Conservation (phyloP, 768 basidiomycete genomes). For the Trametes villosa region DNA sequence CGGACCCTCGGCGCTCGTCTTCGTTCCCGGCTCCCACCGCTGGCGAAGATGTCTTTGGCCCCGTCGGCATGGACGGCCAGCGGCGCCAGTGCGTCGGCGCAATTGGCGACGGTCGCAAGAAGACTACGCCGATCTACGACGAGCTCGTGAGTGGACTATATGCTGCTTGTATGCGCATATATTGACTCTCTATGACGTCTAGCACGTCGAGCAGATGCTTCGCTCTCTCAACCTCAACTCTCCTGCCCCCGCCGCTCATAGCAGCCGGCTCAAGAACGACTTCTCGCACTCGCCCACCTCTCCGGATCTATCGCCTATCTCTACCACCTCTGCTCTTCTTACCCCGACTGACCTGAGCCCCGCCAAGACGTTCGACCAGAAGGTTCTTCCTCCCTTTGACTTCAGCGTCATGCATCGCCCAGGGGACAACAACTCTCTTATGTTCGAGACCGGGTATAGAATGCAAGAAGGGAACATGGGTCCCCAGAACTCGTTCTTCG, state of each 20-base stretch:
- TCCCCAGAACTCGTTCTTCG: neutral
- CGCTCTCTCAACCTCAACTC: constrained; percentile 82
- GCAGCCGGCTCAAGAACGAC: constrained; percentile 47
- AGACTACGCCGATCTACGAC: constrained; percentile 57
- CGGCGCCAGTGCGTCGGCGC: constrained; percentile 64
- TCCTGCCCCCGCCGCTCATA: constrained; percentile 51
- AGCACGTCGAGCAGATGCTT: constrained; percentile 84
- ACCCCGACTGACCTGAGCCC: constrained; percentile 80
- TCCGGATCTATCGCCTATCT: constrained; percentile 75
- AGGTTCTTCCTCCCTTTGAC: constrained; percentile 58
- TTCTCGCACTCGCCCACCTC: constrained; percentile 49
- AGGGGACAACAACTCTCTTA: constrained; percentile 41
- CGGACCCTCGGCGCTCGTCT: constrained; percentile 33
- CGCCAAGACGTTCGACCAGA: constrained; percentile 61
- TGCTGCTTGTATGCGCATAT: constrained; percentile 24
- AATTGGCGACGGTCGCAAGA: constrained; percentile 81
- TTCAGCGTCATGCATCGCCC: constrained; percentile 33
- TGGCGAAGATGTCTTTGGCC: constrained; percentile 72
- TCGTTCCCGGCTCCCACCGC: constrained; percentile 38
- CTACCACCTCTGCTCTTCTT: constrained; percentile 69
- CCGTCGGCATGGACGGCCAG: constrained; percentile 42
- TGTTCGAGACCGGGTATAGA: constrained; percentile 49
- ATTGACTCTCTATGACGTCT: constrained; percentile 25
- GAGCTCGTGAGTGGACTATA: constrained; percentile 49
- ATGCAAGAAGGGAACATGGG: constrained; percentile 2